These are phyloP conservation scores for Fusarium pseudoanthophilum DNA, from an alignment of 2,329 filamentous ascomycete genomes.

Conservation along the genomic window DNA sequence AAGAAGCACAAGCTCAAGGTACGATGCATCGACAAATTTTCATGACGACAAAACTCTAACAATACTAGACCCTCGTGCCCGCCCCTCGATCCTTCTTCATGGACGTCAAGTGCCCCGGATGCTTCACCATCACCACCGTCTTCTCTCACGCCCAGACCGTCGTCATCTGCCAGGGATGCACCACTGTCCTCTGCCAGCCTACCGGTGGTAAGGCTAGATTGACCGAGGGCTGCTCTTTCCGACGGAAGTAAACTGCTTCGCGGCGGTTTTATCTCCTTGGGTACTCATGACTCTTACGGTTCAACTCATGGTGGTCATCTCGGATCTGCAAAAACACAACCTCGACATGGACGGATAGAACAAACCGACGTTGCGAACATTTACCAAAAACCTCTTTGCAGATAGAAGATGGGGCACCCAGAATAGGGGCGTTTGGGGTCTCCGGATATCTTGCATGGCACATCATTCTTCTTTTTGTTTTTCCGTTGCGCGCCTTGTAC, in stretches of 20 bases:
- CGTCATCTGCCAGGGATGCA: conserved; percentile 99
- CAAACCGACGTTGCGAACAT: conserved; percentile 57
- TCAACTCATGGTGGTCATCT: conserved; percentile 65
- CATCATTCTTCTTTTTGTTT: conserved; percentile 61
- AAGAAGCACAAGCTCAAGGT: conserved; percentile 99
- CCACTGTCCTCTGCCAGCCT: conserved; percentile 98
- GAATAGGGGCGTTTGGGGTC: conserved; percentile 77
- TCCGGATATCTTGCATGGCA: conserved; percentile 85
- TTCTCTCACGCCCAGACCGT: conserved; percentile 99
- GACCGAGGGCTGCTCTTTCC: conserved; percentile 99
- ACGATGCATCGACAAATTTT: conserved; percentile 50
- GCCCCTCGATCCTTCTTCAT: conserved; percentile 99
- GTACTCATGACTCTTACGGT: conserved; percentile 61
- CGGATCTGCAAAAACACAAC: conserved; percentile 67
- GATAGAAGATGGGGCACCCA: conserved; percentile 78
- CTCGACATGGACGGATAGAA: conserved; percentile 63
- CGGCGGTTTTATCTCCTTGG: conserved; percentile 60
- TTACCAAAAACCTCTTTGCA: conserved; percentile 61
- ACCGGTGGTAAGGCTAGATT: conserved; percentile 99
- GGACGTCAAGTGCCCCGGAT: conserved; percentile 99
- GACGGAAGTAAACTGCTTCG: conserved; percentile 89
- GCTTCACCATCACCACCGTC: conserved; percentile 99
- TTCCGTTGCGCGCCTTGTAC: conserved; percentile 58
- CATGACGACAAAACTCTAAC: conserved; percentile 41
- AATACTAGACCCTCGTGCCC: conserved; percentile 84